Conservation (phyloP, 805 yeast genomes). For the Kuraishia hungarica region DNA sequence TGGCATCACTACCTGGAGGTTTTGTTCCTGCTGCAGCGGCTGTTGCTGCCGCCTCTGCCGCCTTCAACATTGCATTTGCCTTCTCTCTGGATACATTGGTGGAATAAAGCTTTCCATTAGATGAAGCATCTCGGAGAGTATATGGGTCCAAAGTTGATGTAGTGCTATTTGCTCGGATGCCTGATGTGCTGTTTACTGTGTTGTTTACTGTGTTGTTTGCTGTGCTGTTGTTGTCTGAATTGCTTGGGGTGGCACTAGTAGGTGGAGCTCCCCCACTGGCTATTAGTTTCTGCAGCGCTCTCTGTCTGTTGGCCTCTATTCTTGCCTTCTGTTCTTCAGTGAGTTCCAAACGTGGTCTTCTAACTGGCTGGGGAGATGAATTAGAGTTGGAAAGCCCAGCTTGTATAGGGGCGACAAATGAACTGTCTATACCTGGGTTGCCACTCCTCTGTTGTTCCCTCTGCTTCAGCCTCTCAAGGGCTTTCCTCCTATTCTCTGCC, state of each 20-base stretch:
- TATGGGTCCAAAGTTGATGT: not conserved
- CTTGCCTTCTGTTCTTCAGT: constrained; percentile 41
- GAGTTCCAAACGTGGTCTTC: constrained; percentile 15
- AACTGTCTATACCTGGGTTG: constrained; percentile 2
- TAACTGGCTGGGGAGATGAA: not conserved
- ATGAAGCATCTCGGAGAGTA: not conserved
- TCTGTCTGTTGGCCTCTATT: constrained; percentile 44
- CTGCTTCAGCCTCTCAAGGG: constrained; percentile 47
- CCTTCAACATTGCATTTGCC: not conserved
- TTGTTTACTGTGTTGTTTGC: no score
- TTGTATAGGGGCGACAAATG: not conserved
- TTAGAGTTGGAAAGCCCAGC: not conserved
- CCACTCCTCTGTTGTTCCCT: constrained; percentile 21
- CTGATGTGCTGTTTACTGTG: not conserved
- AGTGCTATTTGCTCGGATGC: not conserved
- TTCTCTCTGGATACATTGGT: constrained; percentile 4
- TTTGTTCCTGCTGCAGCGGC: constrained; percentile 3
- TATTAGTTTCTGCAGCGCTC: constrained; percentile 32
- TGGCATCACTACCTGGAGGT: constrained; percentile 13
- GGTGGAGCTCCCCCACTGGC: not conserved
- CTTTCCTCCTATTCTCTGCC: constrained; percentile 60
- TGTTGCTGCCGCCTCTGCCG: not conserved
- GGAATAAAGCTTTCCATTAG: constrained; percentile 4
- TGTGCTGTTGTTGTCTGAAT: no score
- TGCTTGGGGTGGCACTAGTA: no score